These are phyloP conservation scores for Marasmius fiardii DNA, from an alignment of 1,284 basidiomycete species.

Conservation along the genomic window DNA sequence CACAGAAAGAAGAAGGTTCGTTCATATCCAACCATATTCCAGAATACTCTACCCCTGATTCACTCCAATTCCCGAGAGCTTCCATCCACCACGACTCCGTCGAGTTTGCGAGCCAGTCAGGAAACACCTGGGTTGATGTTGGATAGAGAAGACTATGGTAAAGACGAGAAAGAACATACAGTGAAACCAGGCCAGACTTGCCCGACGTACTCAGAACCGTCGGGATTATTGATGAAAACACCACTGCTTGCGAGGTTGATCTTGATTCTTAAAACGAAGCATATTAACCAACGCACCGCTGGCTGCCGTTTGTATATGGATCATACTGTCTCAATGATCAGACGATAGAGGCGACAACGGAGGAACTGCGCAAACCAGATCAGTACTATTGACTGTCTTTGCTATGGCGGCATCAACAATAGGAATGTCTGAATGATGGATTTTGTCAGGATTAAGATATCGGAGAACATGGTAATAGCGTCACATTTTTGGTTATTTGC, in stretches of 20 bases:
- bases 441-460: background rate
- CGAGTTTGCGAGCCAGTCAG: constrained; percentile 67
- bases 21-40: constrained; percentile 82
- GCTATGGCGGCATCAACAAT: constrained; percentile 22
- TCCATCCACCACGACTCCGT: constrained; percentile 59
- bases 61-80: constrained; percentile 56
- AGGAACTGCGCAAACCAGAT: constrained; percentile 10
- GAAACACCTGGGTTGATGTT: constrained; percentile 41
- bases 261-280: constrained; percentile 11
- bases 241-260: constrained; percentile 33
- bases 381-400: constrained; percentile 18
- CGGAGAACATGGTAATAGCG: background rate
- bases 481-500: constrained; percentile 33
- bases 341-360: background rate
- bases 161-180: constrained; percentile 22
- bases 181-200: constrained; percentile 59
- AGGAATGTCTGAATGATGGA: constrained; percentile 11
- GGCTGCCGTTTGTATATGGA: constrained; percentile 38
- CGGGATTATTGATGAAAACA: constrained; percentile 64
- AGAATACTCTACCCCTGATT: constrained; percentile 55
- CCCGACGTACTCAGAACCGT: constrained; percentile 64
- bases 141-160: background rate
- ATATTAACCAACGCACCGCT: constrained; percentile 26
- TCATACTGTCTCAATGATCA: constrained; percentile 29
- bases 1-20: constrained; percentile 63